These are phyloP conservation scores for Tolypocladium inflatum DNA, from an alignment of 2,329 filamentous ascomycete genomes.

Conservation along the genomic window DNA sequence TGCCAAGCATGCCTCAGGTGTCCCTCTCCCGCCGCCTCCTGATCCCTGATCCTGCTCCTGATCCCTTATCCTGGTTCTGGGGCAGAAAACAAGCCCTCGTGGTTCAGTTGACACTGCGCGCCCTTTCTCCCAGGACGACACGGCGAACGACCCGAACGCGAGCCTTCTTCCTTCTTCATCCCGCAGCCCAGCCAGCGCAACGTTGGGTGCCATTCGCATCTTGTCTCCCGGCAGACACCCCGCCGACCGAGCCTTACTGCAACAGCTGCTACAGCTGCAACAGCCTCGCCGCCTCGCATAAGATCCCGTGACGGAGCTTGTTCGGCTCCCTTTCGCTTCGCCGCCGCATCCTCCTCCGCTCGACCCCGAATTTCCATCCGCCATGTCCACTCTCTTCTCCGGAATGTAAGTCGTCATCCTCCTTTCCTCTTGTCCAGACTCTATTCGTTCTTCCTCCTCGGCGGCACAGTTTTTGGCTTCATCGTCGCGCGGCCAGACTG, in stretches of 20 bases:
- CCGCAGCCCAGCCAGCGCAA: neutral
- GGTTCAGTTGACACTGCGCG: no score
- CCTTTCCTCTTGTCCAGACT: neutral
- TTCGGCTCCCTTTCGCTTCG: conserved; percentile 1
- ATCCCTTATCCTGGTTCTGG: neutral
- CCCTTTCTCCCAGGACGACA: neutral
- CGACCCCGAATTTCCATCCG: conserved; percentile 10
- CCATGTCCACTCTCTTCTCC: conserved; percentile 53
- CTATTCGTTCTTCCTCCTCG: neutral
- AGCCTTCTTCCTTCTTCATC: neutral
- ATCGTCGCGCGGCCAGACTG: neutral
- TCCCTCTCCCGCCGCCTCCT: neutral
- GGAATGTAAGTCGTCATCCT: conserved; percentile 43
- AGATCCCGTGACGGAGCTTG: conserved; percentile 4
- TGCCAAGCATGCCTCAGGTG: neutral
- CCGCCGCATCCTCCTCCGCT: neutral
- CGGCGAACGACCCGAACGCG: neutral
- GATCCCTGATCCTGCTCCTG: neutral
- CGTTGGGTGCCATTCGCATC: neutral
- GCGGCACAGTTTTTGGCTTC: neutral
- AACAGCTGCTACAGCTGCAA: neutral
- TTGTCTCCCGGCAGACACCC: neutral
- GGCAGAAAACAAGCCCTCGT: neutral
- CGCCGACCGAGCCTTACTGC: neutral
- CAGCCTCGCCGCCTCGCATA: conserved; percentile 2